Evolutionary conservation across 108 stramenopile genomes (phyloP).

Genomic region (Cyclostephanos invisitatus): DNA sequence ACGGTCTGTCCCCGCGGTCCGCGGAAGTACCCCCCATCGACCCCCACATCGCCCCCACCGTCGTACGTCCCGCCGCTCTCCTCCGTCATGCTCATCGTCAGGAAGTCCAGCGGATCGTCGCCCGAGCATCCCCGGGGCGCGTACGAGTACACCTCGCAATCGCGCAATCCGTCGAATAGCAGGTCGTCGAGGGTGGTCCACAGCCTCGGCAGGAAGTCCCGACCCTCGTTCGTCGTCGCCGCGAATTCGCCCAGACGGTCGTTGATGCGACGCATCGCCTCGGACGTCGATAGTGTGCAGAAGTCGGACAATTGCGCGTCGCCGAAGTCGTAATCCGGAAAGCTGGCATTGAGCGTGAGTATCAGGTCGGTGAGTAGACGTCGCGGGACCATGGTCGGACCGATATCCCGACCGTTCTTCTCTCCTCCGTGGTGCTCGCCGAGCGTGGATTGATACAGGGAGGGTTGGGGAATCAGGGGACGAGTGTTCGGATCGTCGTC

Average conservation of each 20-base stretch:
- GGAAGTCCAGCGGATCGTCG: slow-evolving; percentile 66
- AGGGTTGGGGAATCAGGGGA: slow-evolving; percentile 47
- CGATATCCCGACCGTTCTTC: neutral
- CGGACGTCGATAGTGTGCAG: slow-evolving; percentile 52
- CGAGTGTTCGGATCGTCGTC: slow-evolving; percentile 37
- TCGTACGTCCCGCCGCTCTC: neutral
- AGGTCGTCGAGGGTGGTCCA: slow-evolving; percentile 78
- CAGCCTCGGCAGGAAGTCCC: slow-evolving; percentile 58
- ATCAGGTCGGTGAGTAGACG: slow-evolving; percentile 92
- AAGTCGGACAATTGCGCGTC: slow-evolving; percentile 79
- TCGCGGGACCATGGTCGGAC: slow-evolving; percentile 68
- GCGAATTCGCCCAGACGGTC: slow-evolving; percentile 68
- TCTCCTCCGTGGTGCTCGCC: slow-evolving; percentile 25
- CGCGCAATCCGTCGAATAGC: slow-evolving; percentile 62
- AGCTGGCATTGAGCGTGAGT: slow-evolving; percentile 88
- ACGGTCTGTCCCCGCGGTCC: neutral
- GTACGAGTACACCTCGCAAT: slow-evolving; percentile 89
- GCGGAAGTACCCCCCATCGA: neutral
- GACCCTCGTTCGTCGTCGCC: slow-evolving; percentile 38
- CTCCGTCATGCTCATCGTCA: slow-evolving; percentile 44
- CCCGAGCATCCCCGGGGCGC: slow-evolving; percentile 63
- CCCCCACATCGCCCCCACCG: slow-evolving; percentile 17
- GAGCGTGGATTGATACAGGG: slow-evolving; percentile 52
- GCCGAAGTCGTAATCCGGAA: slow-evolving; percentile 94
- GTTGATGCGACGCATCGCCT: slow-evolving; percentile 69